Evolutionary conservation across 768 basidiomycete genomes (phyloP).

Genomic region (Agaricus blazei): DNA sequence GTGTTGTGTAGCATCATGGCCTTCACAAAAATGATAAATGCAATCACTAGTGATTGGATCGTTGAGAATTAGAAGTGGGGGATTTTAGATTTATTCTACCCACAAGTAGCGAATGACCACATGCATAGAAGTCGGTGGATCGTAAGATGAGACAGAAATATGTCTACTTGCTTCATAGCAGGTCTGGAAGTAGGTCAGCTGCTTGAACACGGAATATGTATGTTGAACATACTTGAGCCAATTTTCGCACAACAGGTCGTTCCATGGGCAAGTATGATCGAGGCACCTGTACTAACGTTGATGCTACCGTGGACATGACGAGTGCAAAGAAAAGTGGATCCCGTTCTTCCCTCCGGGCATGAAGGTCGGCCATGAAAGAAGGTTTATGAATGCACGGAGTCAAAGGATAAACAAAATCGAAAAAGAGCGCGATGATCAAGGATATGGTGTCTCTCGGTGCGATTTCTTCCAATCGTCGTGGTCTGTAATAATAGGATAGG

Average conservation of each 20-base stretch:
- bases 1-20: slow-evolving; percentile 82
- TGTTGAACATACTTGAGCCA: slow-evolving; percentile 49
- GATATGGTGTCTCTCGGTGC: slow-evolving; percentile 78
- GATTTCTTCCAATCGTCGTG: slow-evolving; percentile 75
- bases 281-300: slow-evolving; percentile 85
- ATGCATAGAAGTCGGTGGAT: slow-evolving; percentile 79
- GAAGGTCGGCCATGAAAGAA: slow-evolving; percentile 88
- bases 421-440: slow-evolving; percentile 83
- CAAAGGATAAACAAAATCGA: slow-evolving; percentile 89
- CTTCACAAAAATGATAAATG: slow-evolving; percentile 85
- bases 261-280: slow-evolving; percentile 87
- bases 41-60: slow-evolving; percentile 50
- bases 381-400: slow-evolving; percentile 91
- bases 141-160: slow-evolving; percentile 75
- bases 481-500: slow-evolving; percentile 70
- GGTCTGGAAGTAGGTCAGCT: slow-evolving; percentile 32
- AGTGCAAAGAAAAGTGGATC: slow-evolving; percentile 89
- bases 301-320: slow-evolving; percentile 85
- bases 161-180: slow-evolving; percentile 82
- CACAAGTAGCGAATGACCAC: slow-evolving; percentile 88
- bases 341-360: slow-evolving; percentile 72
- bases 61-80: slow-evolving; percentile 5
- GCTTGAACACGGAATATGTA: neutral
- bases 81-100: slow-evolving; percentile 25
- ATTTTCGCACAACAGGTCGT: slow-evolving; percentile 73